Percentiles rank a stretch among this genome's conserved stretches.
phyloP scores from a whole-genome alignment of 208 protist species.

The Angomonas ambiguus region DNA sequence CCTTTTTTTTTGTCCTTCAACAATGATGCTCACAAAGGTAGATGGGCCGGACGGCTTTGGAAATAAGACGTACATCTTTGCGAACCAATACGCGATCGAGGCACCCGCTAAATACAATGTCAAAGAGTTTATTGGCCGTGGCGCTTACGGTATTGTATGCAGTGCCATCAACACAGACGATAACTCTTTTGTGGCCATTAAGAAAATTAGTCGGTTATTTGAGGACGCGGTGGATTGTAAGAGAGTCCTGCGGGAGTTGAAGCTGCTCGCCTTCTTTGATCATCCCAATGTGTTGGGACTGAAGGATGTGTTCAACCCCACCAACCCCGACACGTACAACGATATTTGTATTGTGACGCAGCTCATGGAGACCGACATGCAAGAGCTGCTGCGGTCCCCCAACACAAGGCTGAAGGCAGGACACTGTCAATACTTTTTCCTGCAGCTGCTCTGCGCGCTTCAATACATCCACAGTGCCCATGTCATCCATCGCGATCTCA shows the following conservation, averaged over 20 bases:
- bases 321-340: slow-evolving; percentile 35
- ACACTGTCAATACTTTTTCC: slow-evolving; percentile 94
- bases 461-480: slow-evolving; percentile 95
- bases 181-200: slow-evolving; percentile 93
- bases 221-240: slow-evolving; percentile 92
- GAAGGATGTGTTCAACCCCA: slow-evolving; percentile 63
- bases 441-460: slow-evolving; percentile 94
- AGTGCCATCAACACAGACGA: slow-evolving; percentile 61
- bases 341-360: slow-evolving; percentile 89
- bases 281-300: slow-evolving; percentile 84
- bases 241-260: slow-evolving; percentile 79
- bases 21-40: slow-evolving; percentile 69
- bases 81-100: slow-evolving; percentile 44
- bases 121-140: slow-evolving; percentile 71
- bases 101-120: slow-evolving; percentile 73
- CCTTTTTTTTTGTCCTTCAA: too few species aligned
- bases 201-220: slow-evolving; percentile 96
- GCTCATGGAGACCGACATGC: slow-evolving; percentile 91
- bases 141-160: slow-evolving; percentile 88
- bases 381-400: slow-evolving; percentile 64
- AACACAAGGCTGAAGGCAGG: slow-evolving; percentile 36
- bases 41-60: slow-evolving; percentile 50
- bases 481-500: slow-evolving; percentile 95
- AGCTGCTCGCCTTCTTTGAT: slow-evolving; percentile 58
- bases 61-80: slow-evolving; percentile 77